Evolutionary conservation across 352 stramenopile species (phyloP).

Genomic region (Globisporangium camurandrum): DNA sequence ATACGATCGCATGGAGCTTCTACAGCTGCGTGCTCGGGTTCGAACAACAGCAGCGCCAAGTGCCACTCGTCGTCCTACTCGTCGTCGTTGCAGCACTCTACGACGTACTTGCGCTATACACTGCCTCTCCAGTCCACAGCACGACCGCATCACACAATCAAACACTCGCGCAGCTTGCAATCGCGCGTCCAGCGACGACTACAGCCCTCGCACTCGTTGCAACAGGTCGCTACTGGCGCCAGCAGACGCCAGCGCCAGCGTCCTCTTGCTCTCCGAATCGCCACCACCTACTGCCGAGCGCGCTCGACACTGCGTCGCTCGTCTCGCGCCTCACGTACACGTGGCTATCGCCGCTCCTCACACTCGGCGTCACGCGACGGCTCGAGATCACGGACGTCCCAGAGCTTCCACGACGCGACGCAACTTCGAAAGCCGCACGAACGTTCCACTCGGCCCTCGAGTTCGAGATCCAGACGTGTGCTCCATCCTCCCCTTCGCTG

Average conservation of each 20-base stretch:
- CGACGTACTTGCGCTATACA: constrained; percentile 2
- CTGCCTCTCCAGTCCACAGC: not conserved
- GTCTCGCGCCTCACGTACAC: constrained; percentile 56
- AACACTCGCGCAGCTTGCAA: not conserved
- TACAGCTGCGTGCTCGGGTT: constrained; percentile 11
- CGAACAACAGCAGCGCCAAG: constrained; percentile 3
- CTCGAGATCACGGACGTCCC: constrained; percentile 59
- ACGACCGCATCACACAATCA: not conserved
- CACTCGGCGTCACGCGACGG: constrained; percentile 34
- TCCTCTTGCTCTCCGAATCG: not conserved
- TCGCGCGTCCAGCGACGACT: not conserved
- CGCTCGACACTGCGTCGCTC: constrained; percentile 44
- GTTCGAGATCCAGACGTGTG: constrained; percentile 17
- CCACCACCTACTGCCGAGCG: constrained; percentile 9
- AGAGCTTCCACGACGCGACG: constrained; percentile 35
- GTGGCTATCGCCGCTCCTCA: constrained; percentile 66
- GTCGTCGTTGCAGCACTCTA: constrained; percentile 14
- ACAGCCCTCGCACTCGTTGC: constrained; percentile 1
- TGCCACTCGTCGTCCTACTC: constrained; percentile 5
- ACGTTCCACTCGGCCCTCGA: constrained; percentile 39
- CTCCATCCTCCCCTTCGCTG: constrained; percentile 24
- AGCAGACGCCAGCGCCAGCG: no score
- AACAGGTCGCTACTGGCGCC: constrained; percentile 8
- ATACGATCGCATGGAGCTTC: constrained; percentile 12
- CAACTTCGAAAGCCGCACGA: constrained; percentile 30